Evolutionary conservation across 2,329 filamentous ascomycete genomes (phyloP).

Genomic region (Cercospora beticola): DNA sequence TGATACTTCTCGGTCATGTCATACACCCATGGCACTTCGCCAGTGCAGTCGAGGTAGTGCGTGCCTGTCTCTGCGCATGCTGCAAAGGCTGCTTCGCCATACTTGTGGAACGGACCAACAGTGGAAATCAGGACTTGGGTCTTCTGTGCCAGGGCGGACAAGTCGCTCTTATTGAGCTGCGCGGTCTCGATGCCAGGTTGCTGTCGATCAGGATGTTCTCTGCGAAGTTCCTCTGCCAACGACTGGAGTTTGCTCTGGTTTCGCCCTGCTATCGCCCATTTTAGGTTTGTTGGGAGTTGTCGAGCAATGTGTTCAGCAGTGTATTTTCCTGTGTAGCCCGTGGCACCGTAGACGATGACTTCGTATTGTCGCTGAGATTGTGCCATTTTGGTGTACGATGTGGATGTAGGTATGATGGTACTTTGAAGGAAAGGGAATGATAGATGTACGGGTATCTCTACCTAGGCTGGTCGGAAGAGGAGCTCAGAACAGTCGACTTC

Average conservation of each 20-base stretch:
- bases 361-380: constrained; percentile 57
- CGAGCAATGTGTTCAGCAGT: constrained; percentile 73
- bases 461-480: constrained; percentile 19
- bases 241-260: constrained; percentile 71
- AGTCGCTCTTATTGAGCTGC: constrained; percentile 51
- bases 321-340: constrained; percentile 80
- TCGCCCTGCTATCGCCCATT: constrained; percentile 85
- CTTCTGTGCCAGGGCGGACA: constrained; percentile 54
- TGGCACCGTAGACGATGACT: constrained; percentile 65
- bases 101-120: constrained; percentile 63
- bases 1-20: constrained; percentile 64
- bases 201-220: constrained; percentile 66
- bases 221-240: constrained; percentile 65
- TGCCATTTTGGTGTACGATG: constrained; percentile 39
- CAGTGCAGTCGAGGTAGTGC: constrained; percentile 67
- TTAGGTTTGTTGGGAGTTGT: constrained; percentile 70
- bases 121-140: constrained; percentile 61
- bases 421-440: neutral
- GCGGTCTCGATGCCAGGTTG: constrained; percentile 62
- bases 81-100: constrained; percentile 64
- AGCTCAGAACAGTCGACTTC: constrained; percentile 12
- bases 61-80: constrained; percentile 65
- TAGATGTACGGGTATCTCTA: constrained; percentile 5
- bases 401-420: neutral
- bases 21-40: constrained; percentile 54